Evolutionary conservation across 2,329 filamentous ascomycete genomes (phyloP), one percentile per base, ranked within the genome.

Genomic region (Alternaria conjuncta): DNA sequence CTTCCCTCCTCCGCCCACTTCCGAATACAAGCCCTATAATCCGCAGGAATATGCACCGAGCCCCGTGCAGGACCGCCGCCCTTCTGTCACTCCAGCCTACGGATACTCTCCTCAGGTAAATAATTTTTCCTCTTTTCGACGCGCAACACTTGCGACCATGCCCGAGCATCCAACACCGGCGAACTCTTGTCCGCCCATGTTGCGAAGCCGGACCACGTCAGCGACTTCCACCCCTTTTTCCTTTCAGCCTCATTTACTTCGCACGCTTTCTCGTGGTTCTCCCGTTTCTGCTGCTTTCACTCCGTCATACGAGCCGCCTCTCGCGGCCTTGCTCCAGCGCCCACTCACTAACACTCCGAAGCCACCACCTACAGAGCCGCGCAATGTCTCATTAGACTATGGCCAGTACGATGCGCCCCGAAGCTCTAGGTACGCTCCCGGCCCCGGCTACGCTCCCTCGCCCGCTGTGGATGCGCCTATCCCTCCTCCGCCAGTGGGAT

Each of bases 61-160:
- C 20, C 59, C 63, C 25, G 60, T 65, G 49, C 70, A 64, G 55
- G 70, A 73, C 67, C 67, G 64, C 56, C 75, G 67, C 47, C 57
- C 69, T 18, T 74, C 75, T 28, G 67, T 67, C 54, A 68, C 65
- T 36, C 73, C 72, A 28, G 71, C 74, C 12, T 74, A 75, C 57
- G 69, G 69, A 55, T 77, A 77, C 63, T 66, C 74, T 46, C 60
- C 73, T 62, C 77, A 80, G 78, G 78, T 79, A 80, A 79, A 78
- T 75, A 72, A 32, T 57, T 51, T 66, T 60, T 76, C 67, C 70
- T 74, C 67, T 76, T 67, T 64, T 72, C 73, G 69, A 64, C 76
- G 70, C 60, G 67, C 69, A 30, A 75, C 76, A 50, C 60, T 73
- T 56, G 65, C 75, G 53, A 63, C 65, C 51, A 69, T 66, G 61